phyloP scores from a whole-genome alignment of 2,329 filamentous ascomycete species.

The Claviceps sorghi region DNA sequence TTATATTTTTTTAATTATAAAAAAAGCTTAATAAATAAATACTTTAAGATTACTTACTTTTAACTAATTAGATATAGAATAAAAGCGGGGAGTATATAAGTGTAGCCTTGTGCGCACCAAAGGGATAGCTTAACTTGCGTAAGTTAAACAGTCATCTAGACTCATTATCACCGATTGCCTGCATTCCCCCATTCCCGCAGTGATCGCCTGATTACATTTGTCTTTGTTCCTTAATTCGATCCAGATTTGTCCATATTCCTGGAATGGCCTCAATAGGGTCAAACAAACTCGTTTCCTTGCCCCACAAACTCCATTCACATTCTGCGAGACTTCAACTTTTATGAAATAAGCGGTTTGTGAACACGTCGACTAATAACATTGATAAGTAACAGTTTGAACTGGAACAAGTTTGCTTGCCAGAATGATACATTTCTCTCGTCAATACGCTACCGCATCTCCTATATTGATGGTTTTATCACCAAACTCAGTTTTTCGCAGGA shows the following conservation, averaged over 20 bases:
- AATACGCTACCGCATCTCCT: conserved; percentile 28
- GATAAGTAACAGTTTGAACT: conserved; percentile 9
- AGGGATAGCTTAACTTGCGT: too few relatives aligned
- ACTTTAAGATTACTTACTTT: too few relatives aligned
- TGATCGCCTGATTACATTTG: not conserved
- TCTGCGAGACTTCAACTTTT: not conserved
- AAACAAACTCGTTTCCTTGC: not conserved
- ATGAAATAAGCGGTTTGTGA: conserved; percentile 15
- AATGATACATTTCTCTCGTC: conserved; percentile 31
- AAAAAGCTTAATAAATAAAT: too few relatives aligned
- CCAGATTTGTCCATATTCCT: not conserved
- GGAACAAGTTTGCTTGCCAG: conserved; percentile 5
- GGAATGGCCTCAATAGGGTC: not conserved
- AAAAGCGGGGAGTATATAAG: too few relatives aligned
- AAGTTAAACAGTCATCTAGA: too few relatives aligned
- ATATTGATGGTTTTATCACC: conserved; percentile 26
- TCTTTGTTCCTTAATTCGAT: not conserved
- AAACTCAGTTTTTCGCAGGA: conserved; percentile 17
- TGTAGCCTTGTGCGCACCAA: too few relatives aligned
- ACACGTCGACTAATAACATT: conserved; percentile 18
- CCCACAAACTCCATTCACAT: not conserved
- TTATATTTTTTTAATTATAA: too few relatives aligned
- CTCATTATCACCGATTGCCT: too few relatives aligned
- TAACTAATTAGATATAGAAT: too few relatives aligned
- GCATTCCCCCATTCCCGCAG: not conserved